Evolutionary conservation across 1,284 basidiomycete genomes (phyloP).

Genomic region (Trichosporon coremiiforme): DNA sequence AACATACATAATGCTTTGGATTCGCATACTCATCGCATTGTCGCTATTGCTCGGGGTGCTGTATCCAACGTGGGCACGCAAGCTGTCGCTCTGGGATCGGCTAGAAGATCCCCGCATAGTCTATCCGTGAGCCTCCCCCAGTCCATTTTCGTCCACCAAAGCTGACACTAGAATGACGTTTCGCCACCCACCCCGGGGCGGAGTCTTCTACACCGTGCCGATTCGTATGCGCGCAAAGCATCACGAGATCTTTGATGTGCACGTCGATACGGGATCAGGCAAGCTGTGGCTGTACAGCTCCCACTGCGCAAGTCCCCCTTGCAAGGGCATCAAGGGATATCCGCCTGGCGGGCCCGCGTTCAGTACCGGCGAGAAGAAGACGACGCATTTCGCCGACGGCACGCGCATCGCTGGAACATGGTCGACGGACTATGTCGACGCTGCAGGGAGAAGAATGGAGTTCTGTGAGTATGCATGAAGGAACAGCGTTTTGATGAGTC

Average conservation of each 20-base stretch:
- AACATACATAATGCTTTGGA: conserved; percentile 1
- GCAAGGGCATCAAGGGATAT: neutral
- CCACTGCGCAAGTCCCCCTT: neutral
- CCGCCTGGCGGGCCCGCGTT: neutral
- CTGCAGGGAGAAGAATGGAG: neutral
- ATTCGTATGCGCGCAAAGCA: neutral
- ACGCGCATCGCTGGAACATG: neutral
- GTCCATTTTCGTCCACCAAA: neutral
- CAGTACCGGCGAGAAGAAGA: neutral
- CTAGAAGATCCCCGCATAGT: conserved; percentile 1
- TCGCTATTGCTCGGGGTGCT: neutral
- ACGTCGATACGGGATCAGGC: conserved; percentile 2
- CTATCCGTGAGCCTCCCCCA: conserved; percentile 8
- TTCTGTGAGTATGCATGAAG: neutral
- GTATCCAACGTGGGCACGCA: conserved; percentile 10
- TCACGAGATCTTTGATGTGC: neutral
- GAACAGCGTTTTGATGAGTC: no score
- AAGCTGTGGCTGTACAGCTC: conserved; percentile 16
- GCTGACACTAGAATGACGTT: neutral
- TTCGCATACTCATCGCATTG: neutral
- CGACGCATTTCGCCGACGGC: conserved; percentile 11
- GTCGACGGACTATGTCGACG: neutral
- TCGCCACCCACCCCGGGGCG: neutral
- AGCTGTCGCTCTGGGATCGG: conserved; percentile 12
- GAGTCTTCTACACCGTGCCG: neutral